These are phyloP conservation scores for Penicillium hesseltinei DNA, from an alignment of 2,329 filamentous ascomycete species.

Conservation along the genomic window DNA sequence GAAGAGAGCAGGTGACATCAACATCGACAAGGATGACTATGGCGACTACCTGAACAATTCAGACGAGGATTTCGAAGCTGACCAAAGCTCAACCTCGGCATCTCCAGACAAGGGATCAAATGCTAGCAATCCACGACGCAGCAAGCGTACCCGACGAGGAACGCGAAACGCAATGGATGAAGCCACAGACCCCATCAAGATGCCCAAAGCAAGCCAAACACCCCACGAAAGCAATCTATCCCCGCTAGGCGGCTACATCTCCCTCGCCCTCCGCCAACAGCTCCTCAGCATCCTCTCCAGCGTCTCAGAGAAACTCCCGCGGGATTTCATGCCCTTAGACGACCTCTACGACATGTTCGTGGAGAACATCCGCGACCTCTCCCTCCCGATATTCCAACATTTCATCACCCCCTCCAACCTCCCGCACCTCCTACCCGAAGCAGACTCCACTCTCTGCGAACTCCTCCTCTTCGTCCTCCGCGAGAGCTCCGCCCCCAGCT, in stretches of 20 bases:
- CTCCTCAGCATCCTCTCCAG: constrained; percentile 44
- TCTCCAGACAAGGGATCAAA: constrained; percentile 8
- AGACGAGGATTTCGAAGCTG: constrained; percentile 33
- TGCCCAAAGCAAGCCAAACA: constrained; percentile 11
- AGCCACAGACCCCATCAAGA: constrained; percentile 3
- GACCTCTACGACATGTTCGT: constrained; percentile 46
- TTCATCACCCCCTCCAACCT: constrained; percentile 48
- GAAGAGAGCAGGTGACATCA: constrained; percentile 43
- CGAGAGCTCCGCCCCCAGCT: constrained; percentile 40
- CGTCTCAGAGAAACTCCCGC: constrained; percentile 37
- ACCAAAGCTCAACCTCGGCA: neutral
- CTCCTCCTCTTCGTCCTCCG: constrained; percentile 52
- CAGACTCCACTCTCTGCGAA: constrained; percentile 54
- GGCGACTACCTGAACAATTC: constrained; percentile 47
- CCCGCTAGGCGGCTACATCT: constrained; percentile 38
- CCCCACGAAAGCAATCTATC: constrained; percentile 20
- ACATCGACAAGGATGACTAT: constrained; percentile 47
- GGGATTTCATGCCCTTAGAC: constrained; percentile 37
- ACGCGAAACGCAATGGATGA: constrained; percentile 18
- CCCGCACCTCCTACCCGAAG: constrained; percentile 36
- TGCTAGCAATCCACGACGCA: constrained; percentile 23
- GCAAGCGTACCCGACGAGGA: constrained; percentile 36
- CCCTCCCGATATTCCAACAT: constrained; percentile 47
- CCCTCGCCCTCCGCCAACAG: constrained; percentile 47
- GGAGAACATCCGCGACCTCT: constrained; percentile 47